Base-by-base conservation (phyloP, 345 rosid genomes). In the Bruguiera gymnorhiza region DNA sequence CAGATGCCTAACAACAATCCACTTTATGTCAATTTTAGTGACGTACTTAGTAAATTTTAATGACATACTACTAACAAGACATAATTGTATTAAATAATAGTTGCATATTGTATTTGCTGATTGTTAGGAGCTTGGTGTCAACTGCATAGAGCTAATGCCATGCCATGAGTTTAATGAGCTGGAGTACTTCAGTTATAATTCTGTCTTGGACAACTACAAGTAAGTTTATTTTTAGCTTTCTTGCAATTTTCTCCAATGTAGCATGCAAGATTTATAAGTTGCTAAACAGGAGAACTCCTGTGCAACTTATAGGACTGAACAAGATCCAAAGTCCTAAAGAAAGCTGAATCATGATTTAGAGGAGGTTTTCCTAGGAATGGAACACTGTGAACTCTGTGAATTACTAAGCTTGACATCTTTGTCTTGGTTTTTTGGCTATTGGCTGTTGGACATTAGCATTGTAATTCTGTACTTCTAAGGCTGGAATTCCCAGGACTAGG, bases 131-230 rank as follows among this genome's bases (percentile, higher is more conserved):
- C 96, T 94, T 78, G 98, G 98, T 67, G 77, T 94, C 75, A 94
- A 91, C 78, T 94, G 98, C 75, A 86, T 94, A 79, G 98, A 94
- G 75, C 70, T 91, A 75, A 91, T 94, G 98, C 98, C 98, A 60
- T 94, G 97, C 80, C 96, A 94, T 69, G 97, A 94, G 78, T 94
- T 94, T 78, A 94, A 94, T 76, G 98, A 94, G 83, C 83, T 94
- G 77, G 98, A 94, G 84, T 84, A 89, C 83, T 85, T 77, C 88
- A 86, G 87, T 82, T 88, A 91, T 87, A 94, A 91, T 81, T 74
- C 97, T 55, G 82, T 87, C 57, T 53, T 87, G 84, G 96, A 86
- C 71, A 90, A 89, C 69, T 85, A 86, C 70, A 94, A 85, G 97
- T 91, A 94, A 68, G 78, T 56, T 59, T 31, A 70, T 76, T 54